phyloP scores from a whole-genome alignment of 345 rosid species.

The Leavenworthia alabamica region DNA sequence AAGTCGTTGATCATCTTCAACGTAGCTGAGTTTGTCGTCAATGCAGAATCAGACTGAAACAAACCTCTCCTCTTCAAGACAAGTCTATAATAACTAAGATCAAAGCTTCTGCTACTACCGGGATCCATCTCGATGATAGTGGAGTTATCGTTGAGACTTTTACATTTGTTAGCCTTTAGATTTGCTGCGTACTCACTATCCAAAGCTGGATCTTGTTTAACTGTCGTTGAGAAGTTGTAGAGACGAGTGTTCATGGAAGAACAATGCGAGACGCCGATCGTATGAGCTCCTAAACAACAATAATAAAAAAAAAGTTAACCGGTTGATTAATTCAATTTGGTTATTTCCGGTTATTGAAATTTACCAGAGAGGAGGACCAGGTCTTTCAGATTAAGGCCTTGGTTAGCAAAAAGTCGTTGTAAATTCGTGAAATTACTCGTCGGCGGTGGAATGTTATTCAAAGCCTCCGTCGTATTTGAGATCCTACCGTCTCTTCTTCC shows the following conservation, averaged over 20 bases:
- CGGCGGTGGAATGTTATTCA: conserved; percentile 51
- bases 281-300: conserved; percentile 60
- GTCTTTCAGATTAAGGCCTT: conserved; percentile 66
- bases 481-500: conserved; percentile 71
- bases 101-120: conserved; percentile 63
- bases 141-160: conserved; percentile 42
- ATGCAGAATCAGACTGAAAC: conserved; percentile 67
- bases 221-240: conserved; percentile 63
- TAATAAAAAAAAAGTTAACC: neutral
- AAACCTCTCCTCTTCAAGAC: conserved; percentile 67
- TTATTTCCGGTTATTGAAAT: neutral
- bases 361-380: conserved; percentile 56
- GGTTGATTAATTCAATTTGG: neutral
- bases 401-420: conserved; percentile 38
- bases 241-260: conserved; percentile 47
- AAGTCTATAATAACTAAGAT: conserved; percentile 53
- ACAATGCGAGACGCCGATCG: conserved; percentile 72
- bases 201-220: conserved; percentile 57
- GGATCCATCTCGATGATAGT: conserved; percentile 80
- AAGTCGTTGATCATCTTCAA: conserved; percentile 40
- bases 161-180: conserved; percentile 67
- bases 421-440: conserved; percentile 50
- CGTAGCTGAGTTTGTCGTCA: conserved; percentile 48
- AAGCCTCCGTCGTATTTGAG: conserved; percentile 55
- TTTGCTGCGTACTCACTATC: conserved; percentile 64